Conservation (phyloP, 1,139 yeast species). For the Taphrina betulina region DNA sequence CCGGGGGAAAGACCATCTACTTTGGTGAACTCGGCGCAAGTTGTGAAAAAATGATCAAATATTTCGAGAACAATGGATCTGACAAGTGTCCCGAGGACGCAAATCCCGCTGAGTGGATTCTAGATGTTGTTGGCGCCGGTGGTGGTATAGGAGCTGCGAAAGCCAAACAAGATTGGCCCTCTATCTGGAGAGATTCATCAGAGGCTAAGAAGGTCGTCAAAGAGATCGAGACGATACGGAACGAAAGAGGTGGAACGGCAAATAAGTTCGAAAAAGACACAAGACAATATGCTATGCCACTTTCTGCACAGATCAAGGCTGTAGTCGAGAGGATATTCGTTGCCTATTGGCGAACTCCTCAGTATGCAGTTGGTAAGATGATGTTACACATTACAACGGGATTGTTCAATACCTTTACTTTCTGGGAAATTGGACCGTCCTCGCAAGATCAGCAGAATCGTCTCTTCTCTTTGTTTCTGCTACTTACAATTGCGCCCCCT, state of each 20-base stretch:
- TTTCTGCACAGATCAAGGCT: slow-evolving; percentile 52
- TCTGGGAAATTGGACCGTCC: slow-evolving; percentile 45
- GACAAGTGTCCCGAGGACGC: slow-evolving; percentile 63
- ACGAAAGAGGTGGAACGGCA: slow-evolving; percentile 15
- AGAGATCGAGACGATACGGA: slow-evolving; percentile 35
- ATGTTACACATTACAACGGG: slow-evolving; percentile 53
- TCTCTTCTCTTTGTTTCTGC: slow-evolving; percentile 54
- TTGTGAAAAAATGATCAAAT: slow-evolving; percentile 59
- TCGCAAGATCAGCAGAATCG: slow-evolving; percentile 44
- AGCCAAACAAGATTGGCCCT: slow-evolving; percentile 62
- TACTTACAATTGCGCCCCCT: slow-evolving; percentile 54
- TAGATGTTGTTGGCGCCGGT: slow-evolving; percentile 76
- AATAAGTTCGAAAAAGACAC: slow-evolving; percentile 23
- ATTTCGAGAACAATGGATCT: slow-evolving; percentile 70
- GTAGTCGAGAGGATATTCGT: slow-evolving; percentile 57
- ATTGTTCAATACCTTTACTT: slow-evolving; percentile 54
- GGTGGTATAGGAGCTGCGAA: slow-evolving; percentile 57
- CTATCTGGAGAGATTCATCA: slow-evolving; percentile 62
- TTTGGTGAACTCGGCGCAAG: slow-evolving; percentile 74
- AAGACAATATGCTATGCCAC: slow-evolving; percentile 47
- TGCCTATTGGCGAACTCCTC: slow-evolving; percentile 76
- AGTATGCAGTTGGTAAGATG: slow-evolving; percentile 57
- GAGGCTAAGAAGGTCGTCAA: slow-evolving; percentile 50
- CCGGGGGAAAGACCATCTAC: slow-evolving; percentile 76
- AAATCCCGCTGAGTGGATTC: slow-evolving; percentile 83